Evolutionary conservation across 176 grass and related monocot genomes (phyloP).

Genomic region (Urochloa ruziziensis): DNA sequence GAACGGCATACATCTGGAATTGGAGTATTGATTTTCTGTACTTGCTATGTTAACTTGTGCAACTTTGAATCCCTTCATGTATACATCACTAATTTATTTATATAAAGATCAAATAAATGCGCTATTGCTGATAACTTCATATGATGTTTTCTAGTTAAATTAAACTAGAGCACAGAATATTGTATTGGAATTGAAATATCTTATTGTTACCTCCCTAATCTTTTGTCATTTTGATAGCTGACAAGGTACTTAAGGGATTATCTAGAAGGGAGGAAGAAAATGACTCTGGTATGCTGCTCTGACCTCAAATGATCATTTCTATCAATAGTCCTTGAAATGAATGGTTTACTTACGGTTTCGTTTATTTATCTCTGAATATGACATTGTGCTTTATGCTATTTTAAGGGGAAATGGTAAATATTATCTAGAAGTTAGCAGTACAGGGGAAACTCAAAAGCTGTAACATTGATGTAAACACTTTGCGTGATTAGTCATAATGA

Average conservation of each 20-base stretch:
- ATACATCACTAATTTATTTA: background rate
- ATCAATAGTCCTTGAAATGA: conserved; percentile 14
- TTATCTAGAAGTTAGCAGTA: background rate
- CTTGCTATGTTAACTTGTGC: background rate
- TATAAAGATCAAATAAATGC: background rate
- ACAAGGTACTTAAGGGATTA: conserved; percentile 91
- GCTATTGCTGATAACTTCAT: background rate
- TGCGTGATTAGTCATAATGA: background rate
- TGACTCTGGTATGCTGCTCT: conserved; percentile 73
- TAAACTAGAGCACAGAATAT: background rate
- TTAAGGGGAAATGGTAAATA: background rate
- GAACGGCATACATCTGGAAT: background rate
- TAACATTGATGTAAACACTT: background rate
- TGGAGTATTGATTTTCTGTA: background rate
- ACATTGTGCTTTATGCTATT: background rate
- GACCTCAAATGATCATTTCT: background rate
- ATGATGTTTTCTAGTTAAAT: background rate
- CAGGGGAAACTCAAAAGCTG: background rate
- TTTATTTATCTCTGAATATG: background rate
- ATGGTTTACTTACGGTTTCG: background rate
- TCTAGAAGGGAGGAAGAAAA: conserved; percentile 86
- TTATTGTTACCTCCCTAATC: background rate
- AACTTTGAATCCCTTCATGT: background rate
- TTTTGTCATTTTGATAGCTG: conserved; percentile 54
- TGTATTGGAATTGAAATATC: conserved; percentile 1